Conservation (phyloP, 1,284 basidiomycete species). For the Moesziomyces sp. region DNA sequence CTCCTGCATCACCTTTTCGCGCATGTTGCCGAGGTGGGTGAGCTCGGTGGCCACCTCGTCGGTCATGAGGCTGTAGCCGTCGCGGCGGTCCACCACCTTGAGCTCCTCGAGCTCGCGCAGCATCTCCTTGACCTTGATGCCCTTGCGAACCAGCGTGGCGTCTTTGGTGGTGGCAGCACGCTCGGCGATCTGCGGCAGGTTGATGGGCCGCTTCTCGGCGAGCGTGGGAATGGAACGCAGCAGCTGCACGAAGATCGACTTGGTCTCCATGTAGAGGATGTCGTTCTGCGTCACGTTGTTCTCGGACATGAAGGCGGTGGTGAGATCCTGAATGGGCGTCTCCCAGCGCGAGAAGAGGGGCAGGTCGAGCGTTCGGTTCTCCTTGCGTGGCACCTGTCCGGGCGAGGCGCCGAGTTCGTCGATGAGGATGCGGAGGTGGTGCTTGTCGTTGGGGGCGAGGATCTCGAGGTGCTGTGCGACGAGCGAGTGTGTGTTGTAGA, state of each 20-base stretch:
- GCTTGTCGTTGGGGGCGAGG: conserved; percentile 94
- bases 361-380: conserved; percentile 93
- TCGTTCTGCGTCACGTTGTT: conserved; percentile 97
- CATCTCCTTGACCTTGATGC: conserved; percentile 99
- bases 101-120: conserved; percentile 92
- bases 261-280: conserved; percentile 99
- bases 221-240: conserved; percentile 87
- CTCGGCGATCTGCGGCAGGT: conserved; percentile 89
- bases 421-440: conserved; percentile 92
- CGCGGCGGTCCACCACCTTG: conserved; percentile 82
- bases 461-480: conserved; percentile 94
- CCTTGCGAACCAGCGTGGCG: conserved; percentile 89
- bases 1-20: conserved; percentile 94
- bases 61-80: conserved; percentile 92
- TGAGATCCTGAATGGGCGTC: conserved; percentile 96
- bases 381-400: conserved; percentile 93
- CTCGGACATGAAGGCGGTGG: conserved; percentile 87
- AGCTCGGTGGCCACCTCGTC: conserved; percentile 96
- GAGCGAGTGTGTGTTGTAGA: conserved; percentile 97
- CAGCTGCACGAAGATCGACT: conserved; percentile 98
- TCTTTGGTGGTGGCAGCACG: conserved; percentile 96
- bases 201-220: conserved; percentile 85
- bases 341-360: conserved; percentile 97
- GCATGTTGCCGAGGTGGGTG: conserved; percentile 91
- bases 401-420: conserved; percentile 95